Conservation (phyloP, 345 rosid genomes). For the Fremontodendron californicum region DNA sequence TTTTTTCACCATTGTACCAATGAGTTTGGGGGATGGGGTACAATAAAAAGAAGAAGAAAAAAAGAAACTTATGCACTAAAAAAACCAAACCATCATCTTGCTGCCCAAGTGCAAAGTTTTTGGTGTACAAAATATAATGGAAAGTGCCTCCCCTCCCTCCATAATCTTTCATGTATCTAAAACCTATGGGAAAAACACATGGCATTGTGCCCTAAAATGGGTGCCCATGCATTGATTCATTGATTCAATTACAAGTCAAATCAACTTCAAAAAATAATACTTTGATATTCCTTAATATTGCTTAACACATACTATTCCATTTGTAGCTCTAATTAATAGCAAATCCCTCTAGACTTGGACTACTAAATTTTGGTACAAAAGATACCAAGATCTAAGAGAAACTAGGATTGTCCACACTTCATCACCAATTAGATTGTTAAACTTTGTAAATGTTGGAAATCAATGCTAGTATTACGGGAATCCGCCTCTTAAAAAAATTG, state of each 20-base stretch:
- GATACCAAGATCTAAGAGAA: too few relatives aligned
- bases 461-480: too few relatives aligned
- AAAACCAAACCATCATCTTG: neutral
- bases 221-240: constrained; percentile 20
- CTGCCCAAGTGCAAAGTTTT: neutral
- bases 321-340: constrained; percentile 16
- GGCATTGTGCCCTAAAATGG: constrained; percentile 23
- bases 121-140: neutral
- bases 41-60: too few relatives aligned
- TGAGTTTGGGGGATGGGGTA: too few relatives aligned
- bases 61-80: neutral
- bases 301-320: neutral
- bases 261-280: neutral
- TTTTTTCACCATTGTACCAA: too few relatives aligned
- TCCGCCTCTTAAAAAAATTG: too few relatives aligned
- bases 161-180: constrained; percentile 17
- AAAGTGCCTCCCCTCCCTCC: neutral
- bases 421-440: too few relatives aligned
- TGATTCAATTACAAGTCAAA: neutral
- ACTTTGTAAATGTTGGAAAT: too few relatives aligned
- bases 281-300: neutral
- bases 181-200: constrained; percentile 22
- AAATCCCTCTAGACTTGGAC: constrained; percentile 21
- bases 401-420: too few relatives aligned
- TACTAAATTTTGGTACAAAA: neutral